Evolutionary conservation across 768 basidiomycete genomes (phyloP), one percentile per base, ranked within the genome.

Genomic region (Tephrocybe sp.): DNA sequence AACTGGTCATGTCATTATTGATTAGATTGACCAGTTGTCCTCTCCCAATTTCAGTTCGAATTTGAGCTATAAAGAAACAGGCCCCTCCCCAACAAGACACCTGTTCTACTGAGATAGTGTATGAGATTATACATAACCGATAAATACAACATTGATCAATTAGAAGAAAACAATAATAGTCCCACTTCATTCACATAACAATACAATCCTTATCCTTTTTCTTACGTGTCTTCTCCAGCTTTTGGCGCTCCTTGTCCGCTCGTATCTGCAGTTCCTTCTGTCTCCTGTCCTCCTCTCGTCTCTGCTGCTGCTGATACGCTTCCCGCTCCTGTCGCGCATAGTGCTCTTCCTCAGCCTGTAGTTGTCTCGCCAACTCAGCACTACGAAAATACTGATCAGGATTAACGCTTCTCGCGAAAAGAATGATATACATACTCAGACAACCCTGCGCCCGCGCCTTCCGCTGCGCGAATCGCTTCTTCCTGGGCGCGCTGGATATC

Each of bases 291-390:
- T 62, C 61, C 45, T 67, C 64, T 37, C 61, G 55, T 10, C 70
- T 64, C 40, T 66, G 64, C 40, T 67, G 64, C 3, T 60, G 68
- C 1, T 63, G 50, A 45, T 66, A 62, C 2, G 50, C 60, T n/a
- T 69, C 69, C 11, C 73, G 68, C 43, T 73, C 67, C 26, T 68
- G 64, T 3, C 70, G 70, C 0, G 77, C 80, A 5, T 70, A 67
- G 3, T 74, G 75, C 38, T 95, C 85, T 67, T 95, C 93, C 57
- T 93, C 89, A 0, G 79, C 80, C 63, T 95, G 93, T 1, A 97
- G 69, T 54, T 86, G 86, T 41, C 74, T 75, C 3, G 93, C 93
- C 0, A 95, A 74, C 6, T 78, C 82, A 28, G 73, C 76, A 61
- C 88, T 92, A 59, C 15, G 41, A 41, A 26, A 39, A 25, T n/a